Evolutionary conservation across 495 filamentous ascomycete genomes (phyloP).

Genomic region (Paragyromitra xinjiangensis): DNA sequence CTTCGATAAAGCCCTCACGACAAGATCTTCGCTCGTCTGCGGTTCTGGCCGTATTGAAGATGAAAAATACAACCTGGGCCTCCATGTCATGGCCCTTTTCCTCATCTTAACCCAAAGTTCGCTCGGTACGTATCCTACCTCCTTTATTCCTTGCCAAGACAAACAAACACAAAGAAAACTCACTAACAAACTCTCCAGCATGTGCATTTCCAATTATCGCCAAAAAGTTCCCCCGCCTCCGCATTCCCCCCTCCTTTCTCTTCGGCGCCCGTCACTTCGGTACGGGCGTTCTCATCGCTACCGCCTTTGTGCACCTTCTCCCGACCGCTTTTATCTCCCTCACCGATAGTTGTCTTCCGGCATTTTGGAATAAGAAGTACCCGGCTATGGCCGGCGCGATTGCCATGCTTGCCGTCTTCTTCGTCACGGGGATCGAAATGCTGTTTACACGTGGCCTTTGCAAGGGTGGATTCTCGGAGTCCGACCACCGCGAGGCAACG

Average conservation of each 20-base stretch:
- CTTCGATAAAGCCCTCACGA: constrained; percentile 54
- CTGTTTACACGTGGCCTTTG: constrained; percentile 67
- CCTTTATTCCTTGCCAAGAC: neutral
- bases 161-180: constrained; percentile 5
- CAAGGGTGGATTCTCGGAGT: constrained; percentile 72
- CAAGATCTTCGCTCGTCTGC: constrained; percentile 53
- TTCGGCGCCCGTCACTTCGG: constrained; percentile 85
- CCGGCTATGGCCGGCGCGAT: constrained; percentile 79
- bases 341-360: constrained; percentile 80
- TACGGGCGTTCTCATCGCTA: constrained; percentile 78
- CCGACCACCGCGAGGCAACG: constrained; percentile 75
- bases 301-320: constrained; percentile 84
- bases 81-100: constrained; percentile 81
- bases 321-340: constrained; percentile 84
- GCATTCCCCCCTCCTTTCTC: constrained; percentile 63
- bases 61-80: constrained; percentile 56
- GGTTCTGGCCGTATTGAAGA: constrained; percentile 43
- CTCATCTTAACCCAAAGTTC: constrained; percentile 77
- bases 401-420: constrained; percentile 78
- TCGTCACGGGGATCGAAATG: constrained; percentile 79
- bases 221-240: constrained; percentile 61
- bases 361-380: constrained; percentile 76
- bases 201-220: constrained; percentile 69
- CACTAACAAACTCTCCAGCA: constrained; percentile 59
- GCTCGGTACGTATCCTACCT: constrained; percentile 64